Base-by-base conservation (phyloP, 2,329 filamentous ascomycete species). In the Pseudogymnoascus sp. region DNA sequence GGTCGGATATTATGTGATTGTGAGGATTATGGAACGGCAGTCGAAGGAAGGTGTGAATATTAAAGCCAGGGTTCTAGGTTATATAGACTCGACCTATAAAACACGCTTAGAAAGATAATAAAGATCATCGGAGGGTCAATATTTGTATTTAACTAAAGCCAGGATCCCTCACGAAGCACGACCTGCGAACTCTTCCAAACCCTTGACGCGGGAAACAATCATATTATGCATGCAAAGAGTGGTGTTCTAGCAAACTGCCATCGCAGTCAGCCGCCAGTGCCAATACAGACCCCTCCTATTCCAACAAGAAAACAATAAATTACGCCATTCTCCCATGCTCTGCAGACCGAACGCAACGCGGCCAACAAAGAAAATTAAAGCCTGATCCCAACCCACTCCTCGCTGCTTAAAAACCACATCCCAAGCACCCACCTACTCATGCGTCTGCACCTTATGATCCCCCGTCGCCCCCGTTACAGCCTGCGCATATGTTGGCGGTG, bases 391-490 rank as follows among this genome's bases (percentile, higher is more conserved):
- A 13, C 29, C n/a, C 50, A 56, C 50, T 33, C 29, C 29, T 13
- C 14, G 42, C 44, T 14, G 13, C 44, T 16, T n/a, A 50, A 50
- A 31, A 50, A 31, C n/a, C 47, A 53, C 47, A 16, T n/a, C 10
- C 7, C 24, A 16, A 56, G 50, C 50, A 33, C 50, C 50, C 26
- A 33, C 50, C 29, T 71, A 73, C 65, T 72, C 70, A 38, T 61
- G 67, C 6, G 69, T 67, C 81, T 97, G 95, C 61, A 97, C 81
- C 83, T 97, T 97, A 76, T 97, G 79, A 73, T 97, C 93, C 1
- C 91, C 92, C 71, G 87, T 88, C 65, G 97, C 93, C 1, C 91
- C 92, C 71, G 87, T 88, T 64, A 97, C 88, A 59, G 91, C 93
- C 76, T 97, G 91, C 14, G 90, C 89, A 75, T 97, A 97, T 13